Conservation (phyloP, 2,329 filamentous ascomycete genomes). For the Exophiala sideris region DNA sequence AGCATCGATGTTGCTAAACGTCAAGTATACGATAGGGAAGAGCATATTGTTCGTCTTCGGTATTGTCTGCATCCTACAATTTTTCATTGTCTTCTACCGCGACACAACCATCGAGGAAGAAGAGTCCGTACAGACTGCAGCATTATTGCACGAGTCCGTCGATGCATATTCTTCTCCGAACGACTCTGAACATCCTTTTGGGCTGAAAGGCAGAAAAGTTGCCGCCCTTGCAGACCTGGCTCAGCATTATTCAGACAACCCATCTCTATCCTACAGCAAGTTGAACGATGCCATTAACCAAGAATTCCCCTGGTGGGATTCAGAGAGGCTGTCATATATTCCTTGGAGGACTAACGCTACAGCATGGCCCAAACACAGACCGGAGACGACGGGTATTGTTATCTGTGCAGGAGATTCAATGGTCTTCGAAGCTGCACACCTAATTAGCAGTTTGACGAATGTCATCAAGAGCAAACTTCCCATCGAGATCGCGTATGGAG, state of each 20-base stretch:
- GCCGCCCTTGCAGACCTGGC: conserved; percentile 3
- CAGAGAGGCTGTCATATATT: background rate
- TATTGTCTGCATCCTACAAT: too few relatives aligned
- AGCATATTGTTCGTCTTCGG: too few relatives aligned
- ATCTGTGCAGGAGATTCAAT: conserved; percentile 10
- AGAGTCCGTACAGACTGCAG: too few relatives aligned
- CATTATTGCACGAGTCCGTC: too few relatives aligned
- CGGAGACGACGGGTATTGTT: conserved; percentile 13
- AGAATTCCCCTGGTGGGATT: conserved; percentile 9
- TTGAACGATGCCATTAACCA: background rate
- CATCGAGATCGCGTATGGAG: conserved; percentile 22
- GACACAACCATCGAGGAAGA: too few relatives aligned
- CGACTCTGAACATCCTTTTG: background rate
- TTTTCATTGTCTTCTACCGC: too few relatives aligned
- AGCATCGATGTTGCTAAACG: too few relatives aligned
- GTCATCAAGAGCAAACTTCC: conserved; percentile 14
- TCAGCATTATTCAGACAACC: background rate
- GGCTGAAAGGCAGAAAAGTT: background rate
- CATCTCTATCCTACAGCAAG: background rate
- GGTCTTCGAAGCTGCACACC: conserved; percentile 13
- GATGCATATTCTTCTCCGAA: too few relatives aligned
- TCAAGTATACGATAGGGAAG: too few relatives aligned
- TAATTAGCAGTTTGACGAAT: conserved; percentile 17
- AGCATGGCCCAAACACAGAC: background rate
- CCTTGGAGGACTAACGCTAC: conserved; percentile 2